phyloP scores from a whole-genome alignment of 2,329 filamentous ascomycete genomes.

The Xylaria polymorpha region DNA sequence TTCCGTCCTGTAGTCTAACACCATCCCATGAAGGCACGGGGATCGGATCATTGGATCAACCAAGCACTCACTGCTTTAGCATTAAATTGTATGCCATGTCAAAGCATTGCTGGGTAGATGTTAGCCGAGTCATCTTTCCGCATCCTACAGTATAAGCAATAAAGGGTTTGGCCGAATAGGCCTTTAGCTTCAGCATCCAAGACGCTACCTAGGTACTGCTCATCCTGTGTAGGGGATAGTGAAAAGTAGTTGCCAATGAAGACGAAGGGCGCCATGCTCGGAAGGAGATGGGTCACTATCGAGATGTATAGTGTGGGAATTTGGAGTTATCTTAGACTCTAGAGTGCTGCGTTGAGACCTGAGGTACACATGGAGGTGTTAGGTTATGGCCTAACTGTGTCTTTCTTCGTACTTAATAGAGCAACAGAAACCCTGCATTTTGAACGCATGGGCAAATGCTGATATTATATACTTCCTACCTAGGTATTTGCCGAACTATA shows the following conservation, averaged over 20 bases:
- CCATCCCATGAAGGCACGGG: neutral
- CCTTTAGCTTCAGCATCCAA: neutral
- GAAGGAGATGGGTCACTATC: neutral
- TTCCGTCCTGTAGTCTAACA: slow-evolving; percentile 1
- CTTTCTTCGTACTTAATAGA: neutral
- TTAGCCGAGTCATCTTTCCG: neutral
- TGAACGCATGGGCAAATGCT: neutral
- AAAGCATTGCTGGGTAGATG: neutral
- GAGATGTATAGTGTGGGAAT: too few species aligned
- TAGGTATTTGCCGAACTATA: too few species aligned
- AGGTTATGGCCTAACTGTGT: neutral
- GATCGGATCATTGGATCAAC: neutral
- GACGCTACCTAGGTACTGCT: neutral
- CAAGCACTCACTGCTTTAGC: neutral
- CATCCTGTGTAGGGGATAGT: neutral
- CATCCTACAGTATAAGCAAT: neutral
- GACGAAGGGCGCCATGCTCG: neutral
- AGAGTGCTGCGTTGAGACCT: neutral
- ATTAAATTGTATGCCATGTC: slow-evolving; percentile 6
- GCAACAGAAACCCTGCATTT: too few species aligned
- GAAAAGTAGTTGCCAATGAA: neutral
- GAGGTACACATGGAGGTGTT: neutral
- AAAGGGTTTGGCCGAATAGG: neutral
- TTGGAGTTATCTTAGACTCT: neutral
- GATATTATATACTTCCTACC: neutral